Percentiles rank a stretch among this genome's conserved stretches.
phyloP scores from a whole-genome alignment of 495 filamentous ascomycete genomes.

The Daldinia decipiens region DNA sequence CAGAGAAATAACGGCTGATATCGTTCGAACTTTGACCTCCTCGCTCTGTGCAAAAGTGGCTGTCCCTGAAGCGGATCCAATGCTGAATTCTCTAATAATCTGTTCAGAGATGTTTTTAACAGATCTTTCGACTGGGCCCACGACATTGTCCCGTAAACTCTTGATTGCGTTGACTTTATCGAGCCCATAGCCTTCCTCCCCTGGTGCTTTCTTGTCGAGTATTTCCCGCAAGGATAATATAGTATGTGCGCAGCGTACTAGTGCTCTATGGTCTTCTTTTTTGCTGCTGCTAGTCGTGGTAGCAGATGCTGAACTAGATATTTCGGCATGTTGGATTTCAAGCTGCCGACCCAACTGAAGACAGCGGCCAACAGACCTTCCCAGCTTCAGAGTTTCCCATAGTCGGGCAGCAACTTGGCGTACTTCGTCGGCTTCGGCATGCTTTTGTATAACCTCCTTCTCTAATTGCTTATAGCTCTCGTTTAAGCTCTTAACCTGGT shows the following conservation, averaged over 20 bases:
- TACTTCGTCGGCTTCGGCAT: conserved; percentile 83
- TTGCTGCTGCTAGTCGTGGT: conserved; percentile 44
- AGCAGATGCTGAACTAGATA: conserved; percentile 51
- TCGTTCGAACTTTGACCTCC: conserved; percentile 75
- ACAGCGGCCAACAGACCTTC: conserved; percentile 77
- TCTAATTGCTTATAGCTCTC: conserved; percentile 85
- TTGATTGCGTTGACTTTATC: conserved; percentile 74
- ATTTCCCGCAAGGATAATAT: conserved; percentile 77
- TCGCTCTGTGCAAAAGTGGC: conserved; percentile 82
- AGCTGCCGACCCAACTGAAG: conserved; percentile 85
- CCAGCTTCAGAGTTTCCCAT: conserved; percentile 79
- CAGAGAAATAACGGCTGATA: conserved; percentile 78
- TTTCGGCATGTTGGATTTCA: conserved; percentile 76
- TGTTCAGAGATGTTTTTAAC: conserved; percentile 79
- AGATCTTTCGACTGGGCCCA: conserved; percentile 74
- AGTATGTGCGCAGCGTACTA: conserved; percentile 82
- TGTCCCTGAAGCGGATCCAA: conserved; percentile 67
- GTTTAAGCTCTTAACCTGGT: conserved; percentile 79
- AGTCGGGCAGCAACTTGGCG: conserved; percentile 76
- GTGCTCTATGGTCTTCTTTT: conserved; percentile 77
- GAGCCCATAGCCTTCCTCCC: conserved; percentile 80
- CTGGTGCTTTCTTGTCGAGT: conserved; percentile 68
- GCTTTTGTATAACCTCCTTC: conserved; percentile 82
- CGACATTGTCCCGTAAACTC: conserved; percentile 71
- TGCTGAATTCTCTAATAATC: conserved; percentile 82